A percentile compares a stretch with the other conserved stretches of the same genome.
Conservation (phyloP, 1,139 yeast genomes). For the Hansenula sp. region DNA sequence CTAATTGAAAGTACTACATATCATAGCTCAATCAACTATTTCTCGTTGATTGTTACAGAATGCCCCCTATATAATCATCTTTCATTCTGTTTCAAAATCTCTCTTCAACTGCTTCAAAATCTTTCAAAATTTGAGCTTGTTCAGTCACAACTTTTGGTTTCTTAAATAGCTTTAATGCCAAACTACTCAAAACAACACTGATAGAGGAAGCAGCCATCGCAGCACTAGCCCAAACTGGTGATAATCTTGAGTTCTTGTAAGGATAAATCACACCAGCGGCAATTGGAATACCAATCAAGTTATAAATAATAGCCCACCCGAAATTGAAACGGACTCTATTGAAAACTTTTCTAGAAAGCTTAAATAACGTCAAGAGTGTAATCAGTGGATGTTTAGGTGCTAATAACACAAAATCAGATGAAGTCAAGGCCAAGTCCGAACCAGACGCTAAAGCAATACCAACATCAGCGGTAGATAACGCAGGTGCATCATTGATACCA, state of each 20-base stretch:
- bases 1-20: too few species aligned
- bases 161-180: constrained; percentile 44
- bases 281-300: constrained; percentile 52
- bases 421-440: constrained; percentile 54
- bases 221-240: constrained; percentile 66
- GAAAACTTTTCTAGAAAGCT: constrained; percentile 43
- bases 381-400: constrained; percentile 43
- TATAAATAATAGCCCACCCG: constrained; percentile 51
- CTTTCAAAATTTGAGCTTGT: constrained; percentile 2
- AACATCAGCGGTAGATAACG: constrained; percentile 54
- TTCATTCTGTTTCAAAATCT: too few species aligned
- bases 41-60: too few species aligned
- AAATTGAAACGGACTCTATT: constrained; percentile 54
- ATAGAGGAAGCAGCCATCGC: constrained; percentile 65
- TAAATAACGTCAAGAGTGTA: constrained; percentile 46
- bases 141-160: constrained; percentile 29
- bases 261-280: constrained; percentile 66
- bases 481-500: constrained; percentile 65
- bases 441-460: constrained; percentile 60
- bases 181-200: constrained; percentile 54
- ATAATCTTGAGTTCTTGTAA: constrained; percentile 44
- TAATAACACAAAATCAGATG: constrained; percentile 53
- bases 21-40: too few species aligned
- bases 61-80: too few species aligned
- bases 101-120: constrained; percentile 12